Conservation (phyloP, 208 protist species). For the Leishmania amazonensis region DNA sequence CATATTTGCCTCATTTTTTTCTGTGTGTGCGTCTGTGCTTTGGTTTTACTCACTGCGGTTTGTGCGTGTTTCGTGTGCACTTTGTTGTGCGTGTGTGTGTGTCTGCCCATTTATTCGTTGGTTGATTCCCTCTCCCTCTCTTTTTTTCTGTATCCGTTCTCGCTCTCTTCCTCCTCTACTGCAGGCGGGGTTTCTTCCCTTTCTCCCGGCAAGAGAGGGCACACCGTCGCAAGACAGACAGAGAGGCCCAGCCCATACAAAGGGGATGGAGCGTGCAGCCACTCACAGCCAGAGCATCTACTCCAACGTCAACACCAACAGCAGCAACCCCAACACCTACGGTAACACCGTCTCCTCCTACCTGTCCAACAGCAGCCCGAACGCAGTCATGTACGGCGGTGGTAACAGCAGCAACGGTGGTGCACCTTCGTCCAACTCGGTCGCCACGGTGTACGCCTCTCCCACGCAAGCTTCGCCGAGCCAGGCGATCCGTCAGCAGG, state of each 20-base stretch:
- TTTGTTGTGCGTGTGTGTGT: background rate
- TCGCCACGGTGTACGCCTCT: constrained; percentile 27
- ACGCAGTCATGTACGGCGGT: constrained; percentile 25
- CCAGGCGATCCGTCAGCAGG: background rate
- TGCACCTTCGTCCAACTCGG: background rate
- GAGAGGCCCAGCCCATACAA: background rate
- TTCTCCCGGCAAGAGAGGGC: background rate
- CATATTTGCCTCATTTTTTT: background rate
- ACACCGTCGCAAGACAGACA: background rate
- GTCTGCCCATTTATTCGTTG: background rate
- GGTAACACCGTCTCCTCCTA: constrained; percentile 10
- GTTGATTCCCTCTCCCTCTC: background rate
- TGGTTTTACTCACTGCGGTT: background rate
- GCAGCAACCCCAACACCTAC: constrained; percentile 7
- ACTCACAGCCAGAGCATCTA: constrained; percentile 13
- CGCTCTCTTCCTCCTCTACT: background rate
- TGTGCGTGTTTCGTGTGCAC: background rate
- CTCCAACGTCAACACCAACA: constrained; percentile 10
- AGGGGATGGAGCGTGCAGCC: constrained; percentile 5
- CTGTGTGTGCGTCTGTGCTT: background rate
- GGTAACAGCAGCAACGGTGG: constrained; percentile 15
- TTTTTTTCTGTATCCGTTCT: background rate
- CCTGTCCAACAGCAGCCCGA: constrained; percentile 12
- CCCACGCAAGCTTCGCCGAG: constrained; percentile 9
- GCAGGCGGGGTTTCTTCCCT: background rate